Base-by-base conservation (phyloP, 305 asterid genomes). In the Fraxinus dipetala region DNA sequence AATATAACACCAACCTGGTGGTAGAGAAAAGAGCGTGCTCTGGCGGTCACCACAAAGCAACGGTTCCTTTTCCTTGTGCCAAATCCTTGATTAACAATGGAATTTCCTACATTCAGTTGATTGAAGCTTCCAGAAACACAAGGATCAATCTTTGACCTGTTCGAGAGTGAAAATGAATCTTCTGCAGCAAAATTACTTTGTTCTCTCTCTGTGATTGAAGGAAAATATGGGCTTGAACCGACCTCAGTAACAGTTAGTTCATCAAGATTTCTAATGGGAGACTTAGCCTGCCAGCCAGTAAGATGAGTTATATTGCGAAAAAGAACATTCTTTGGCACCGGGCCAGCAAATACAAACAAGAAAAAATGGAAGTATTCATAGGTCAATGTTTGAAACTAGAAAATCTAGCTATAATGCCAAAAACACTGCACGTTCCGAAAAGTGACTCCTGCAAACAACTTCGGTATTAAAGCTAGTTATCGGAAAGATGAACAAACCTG, bases 21-120 rank as follows among this genome's bases (percentile, higher is more conserved):
- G 87, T 94, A 95, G 75, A 95, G 97, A 84, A 95, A 95, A 75
- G 99, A 95, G 48, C 93, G 93, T 20, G 95, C 90, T 69, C 98
- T 92, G 81, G 99, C 97, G 75, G 98, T 94, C 40, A 93, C 90
- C 85, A 92, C 95, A 72, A 94, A 84, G 90, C 98, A 91, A 56
- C 91, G 92, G 74, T 93, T 97, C 78, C 82, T 87, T 89, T 84
- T 90, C 86, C 94, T 89, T 85, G 76, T 78, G 83, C 99, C 98
- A 87, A 94, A 93, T 79, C 86, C 87, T 81, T 81, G 89, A 79
- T 81, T 79, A 81, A 85, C 84, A 69, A 45, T 69, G 43, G 83
- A 75, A 83, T 84, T 76, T 38, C 83, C 87, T 61, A 11, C 45
- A 74, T 81, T 87, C 51, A 30, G 85, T 77, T 85, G 88, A 83